phyloP scores from a whole-genome alignment of 805 yeast genomes.

The Teunomyces atbi region DNA sequence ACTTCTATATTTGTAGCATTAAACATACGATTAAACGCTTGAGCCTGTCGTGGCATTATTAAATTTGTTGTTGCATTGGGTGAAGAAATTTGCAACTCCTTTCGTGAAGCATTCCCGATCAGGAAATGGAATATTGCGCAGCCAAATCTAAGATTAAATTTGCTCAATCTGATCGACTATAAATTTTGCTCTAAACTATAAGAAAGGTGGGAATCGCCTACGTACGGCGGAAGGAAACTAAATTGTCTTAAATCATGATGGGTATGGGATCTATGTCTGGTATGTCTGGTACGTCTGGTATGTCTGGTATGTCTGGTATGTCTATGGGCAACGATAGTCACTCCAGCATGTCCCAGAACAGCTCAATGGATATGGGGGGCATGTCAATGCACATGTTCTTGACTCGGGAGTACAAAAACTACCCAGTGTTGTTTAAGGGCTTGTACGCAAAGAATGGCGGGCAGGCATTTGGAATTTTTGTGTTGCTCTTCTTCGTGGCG shows the following conservation, averaged over 20 bases:
- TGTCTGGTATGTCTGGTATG: slow-evolving; percentile 1
- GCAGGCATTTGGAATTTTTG: slow-evolving; percentile 72
- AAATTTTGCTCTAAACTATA: neutral
- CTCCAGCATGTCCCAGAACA: slow-evolving; percentile 9
- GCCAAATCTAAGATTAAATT: neutral
- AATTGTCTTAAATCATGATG: neutral
- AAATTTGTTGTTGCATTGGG: no score
- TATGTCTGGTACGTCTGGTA: slow-evolving; percentile 1
- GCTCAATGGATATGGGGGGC: slow-evolving; percentile 15
- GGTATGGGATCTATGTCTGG: slow-evolving; percentile 2
- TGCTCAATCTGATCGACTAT: neutral
- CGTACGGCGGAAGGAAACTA: neutral
- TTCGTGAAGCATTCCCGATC: neutral
- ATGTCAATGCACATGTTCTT: slow-evolving; percentile 56
- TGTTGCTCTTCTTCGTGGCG: slow-evolving; percentile 56
- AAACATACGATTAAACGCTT: neutral
- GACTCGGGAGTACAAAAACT: slow-evolving; percentile 47
- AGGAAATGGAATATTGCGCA: slow-evolving; percentile 2
- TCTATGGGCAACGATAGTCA: slow-evolving; percentile 6
- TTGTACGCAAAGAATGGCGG: slow-evolving; percentile 54
- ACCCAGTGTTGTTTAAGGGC: slow-evolving; percentile 62
- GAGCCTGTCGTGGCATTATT: no score
- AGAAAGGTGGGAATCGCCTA: neutral
- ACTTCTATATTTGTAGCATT: neutral
- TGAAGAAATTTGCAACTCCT: no score